These are phyloP conservation scores for Agaricus subrufescens DNA, from an alignment of 768 basidiomycete species.

Conservation along the genomic window DNA sequence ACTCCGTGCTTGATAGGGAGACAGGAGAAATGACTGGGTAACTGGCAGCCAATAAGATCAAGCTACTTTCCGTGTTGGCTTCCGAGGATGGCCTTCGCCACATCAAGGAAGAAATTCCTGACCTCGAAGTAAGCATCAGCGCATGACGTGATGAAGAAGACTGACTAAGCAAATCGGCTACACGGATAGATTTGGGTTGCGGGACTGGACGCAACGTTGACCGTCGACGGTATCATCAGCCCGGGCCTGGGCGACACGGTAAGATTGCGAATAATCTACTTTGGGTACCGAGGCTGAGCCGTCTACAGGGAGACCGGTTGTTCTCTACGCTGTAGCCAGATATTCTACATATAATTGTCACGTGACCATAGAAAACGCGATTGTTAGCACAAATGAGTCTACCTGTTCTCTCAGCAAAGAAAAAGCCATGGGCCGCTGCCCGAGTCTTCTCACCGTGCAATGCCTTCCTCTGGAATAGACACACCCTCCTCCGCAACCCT, in stretches of 20 bases:
- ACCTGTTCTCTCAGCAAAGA: slow-evolving; percentile 16
- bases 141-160: slow-evolving; percentile 6
- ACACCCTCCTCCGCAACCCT: slow-evolving; percentile 38
- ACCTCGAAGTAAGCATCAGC: slow-evolving; percentile 57
- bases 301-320: slow-evolving; percentile 76
- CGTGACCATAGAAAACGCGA: slow-evolving; percentile 33
- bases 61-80: slow-evolving; percentile 77
- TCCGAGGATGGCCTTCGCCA: slow-evolving; percentile 68
- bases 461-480: slow-evolving; percentile 28
- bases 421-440: slow-evolving; percentile 14
- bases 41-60: slow-evolving; percentile 59
- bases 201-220: slow-evolving; percentile 71
- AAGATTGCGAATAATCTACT: slow-evolving; percentile 23
- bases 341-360: slow-evolving; percentile 7
- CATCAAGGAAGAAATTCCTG: slow-evolving; percentile 65
- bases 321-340: slow-evolving; percentile 55
- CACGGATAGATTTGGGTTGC: slow-evolving; percentile 75
- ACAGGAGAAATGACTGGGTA: neutral
- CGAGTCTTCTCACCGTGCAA: slow-evolving; percentile 12
- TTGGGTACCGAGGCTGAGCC: neutral
- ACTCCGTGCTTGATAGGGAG: neutral
- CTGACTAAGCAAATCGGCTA: neutral
- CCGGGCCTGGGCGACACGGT: slow-evolving; percentile 92
- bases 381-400: slow-evolving; percentile 36
- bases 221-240: slow-evolving; percentile 71